Evolutionary conservation across 495 filamentous ascomycete genomes (phyloP).

Genomic region (Thermochaetoides thermophila): DNA sequence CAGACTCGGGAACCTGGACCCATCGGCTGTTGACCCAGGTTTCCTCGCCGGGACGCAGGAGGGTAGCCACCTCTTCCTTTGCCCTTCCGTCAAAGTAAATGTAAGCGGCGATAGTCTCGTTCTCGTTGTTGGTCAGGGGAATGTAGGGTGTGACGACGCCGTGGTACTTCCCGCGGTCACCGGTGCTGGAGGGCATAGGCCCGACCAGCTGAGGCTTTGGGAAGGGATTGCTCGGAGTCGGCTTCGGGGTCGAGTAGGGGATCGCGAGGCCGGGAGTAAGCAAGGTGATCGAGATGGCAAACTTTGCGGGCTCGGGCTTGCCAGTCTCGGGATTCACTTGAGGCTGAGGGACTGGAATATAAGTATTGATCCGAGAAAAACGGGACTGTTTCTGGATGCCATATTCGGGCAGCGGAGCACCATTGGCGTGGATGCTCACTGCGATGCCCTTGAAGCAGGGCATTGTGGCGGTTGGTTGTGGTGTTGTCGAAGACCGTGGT

Average conservation of each 20-base stretch:
- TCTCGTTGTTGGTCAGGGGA: slow-evolving; percentile 72
- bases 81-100: slow-evolving; percentile 94
- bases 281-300: slow-evolving; percentile 92
- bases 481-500: neutral
- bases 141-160: slow-evolving; percentile 72
- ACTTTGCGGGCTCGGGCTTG: slow-evolving; percentile 81
- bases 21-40: slow-evolving; percentile 98
- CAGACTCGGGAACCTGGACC: slow-evolving; percentile 83
- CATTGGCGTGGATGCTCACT: slow-evolving; percentile 86
- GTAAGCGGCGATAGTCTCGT: slow-evolving; percentile 95
- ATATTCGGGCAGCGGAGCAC: slow-evolving; percentile 78
- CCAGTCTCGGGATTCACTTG: slow-evolving; percentile 52
- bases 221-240: slow-evolving; percentile 53
- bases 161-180: slow-evolving; percentile 27
- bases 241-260: slow-evolving; percentile 73
- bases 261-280: slow-evolving; percentile 77
- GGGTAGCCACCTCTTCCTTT: slow-evolving; percentile 94
- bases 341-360: slow-evolving; percentile 85
- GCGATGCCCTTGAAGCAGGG: slow-evolving; percentile 97
- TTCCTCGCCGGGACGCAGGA: slow-evolving; percentile 85
- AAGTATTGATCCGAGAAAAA: slow-evolving; percentile 82
- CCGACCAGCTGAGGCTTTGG: slow-evolving; percentile 71
- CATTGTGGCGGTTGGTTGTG: slow-evolving; percentile 35
- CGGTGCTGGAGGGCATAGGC: slow-evolving; percentile 35
- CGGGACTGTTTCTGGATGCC: slow-evolving; percentile 89